Percentiles rank a stretch among this genome's conserved stretches.
Conservation (phyloP, 768 basidiomycete genomes). For the Podaxis sp. region DNA sequence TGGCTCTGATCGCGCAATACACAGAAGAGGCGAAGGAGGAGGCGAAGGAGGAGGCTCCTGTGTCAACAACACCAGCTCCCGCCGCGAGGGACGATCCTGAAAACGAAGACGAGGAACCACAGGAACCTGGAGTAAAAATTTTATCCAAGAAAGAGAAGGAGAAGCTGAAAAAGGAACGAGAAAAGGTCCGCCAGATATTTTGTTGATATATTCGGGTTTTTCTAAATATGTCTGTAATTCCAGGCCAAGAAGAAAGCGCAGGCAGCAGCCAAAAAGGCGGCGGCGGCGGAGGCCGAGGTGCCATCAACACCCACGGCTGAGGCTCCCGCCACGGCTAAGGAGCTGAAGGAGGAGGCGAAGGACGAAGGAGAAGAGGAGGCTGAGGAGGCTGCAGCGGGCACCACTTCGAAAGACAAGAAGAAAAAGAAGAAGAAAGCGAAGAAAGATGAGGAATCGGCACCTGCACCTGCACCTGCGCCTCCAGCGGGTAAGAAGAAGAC, state of each 20-base stretch:
- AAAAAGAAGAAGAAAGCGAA: slow-evolving; percentile 89
- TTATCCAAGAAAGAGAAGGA: slow-evolving; percentile 97
- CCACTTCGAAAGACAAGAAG: slow-evolving; percentile 54
- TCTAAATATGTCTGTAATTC: slow-evolving; percentile 14
- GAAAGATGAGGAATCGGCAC: slow-evolving; percentile 50
- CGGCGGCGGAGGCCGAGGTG: slow-evolving; percentile 29
- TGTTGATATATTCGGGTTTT: slow-evolving; percentile 7
- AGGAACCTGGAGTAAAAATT: slow-evolving; percentile 61
- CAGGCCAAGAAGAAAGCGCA: slow-evolving; percentile 96
- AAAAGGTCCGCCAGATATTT: slow-evolving; percentile 61
- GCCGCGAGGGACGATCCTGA: slow-evolving; percentile 32
- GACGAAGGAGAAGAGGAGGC: slow-evolving; percentile 71
- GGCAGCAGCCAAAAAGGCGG: slow-evolving; percentile 78
- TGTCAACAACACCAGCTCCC: slow-evolving; percentile 26
- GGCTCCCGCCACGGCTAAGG: slow-evolving; percentile 23
- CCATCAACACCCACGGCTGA: slow-evolving; percentile 16
- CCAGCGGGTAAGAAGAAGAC: slow-evolving; percentile 67
- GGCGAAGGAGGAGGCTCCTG: slow-evolving; percentile 20
- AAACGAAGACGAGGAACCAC: slow-evolving; percentile 52
- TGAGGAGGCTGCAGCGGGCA: slow-evolving; percentile 51
- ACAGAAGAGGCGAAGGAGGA: slow-evolving; percentile 19
- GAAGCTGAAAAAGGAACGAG: slow-evolving; percentile 93
- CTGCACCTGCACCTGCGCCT: slow-evolving; percentile 43
- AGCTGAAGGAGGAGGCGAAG: slow-evolving; percentile 28
- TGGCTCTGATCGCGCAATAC: neutral